Evolutionary conservation across 164 flowering plant genomes (phyloP), one percentile per base, ranked within the genome.

Genomic region (Annona squamosa): DNA sequence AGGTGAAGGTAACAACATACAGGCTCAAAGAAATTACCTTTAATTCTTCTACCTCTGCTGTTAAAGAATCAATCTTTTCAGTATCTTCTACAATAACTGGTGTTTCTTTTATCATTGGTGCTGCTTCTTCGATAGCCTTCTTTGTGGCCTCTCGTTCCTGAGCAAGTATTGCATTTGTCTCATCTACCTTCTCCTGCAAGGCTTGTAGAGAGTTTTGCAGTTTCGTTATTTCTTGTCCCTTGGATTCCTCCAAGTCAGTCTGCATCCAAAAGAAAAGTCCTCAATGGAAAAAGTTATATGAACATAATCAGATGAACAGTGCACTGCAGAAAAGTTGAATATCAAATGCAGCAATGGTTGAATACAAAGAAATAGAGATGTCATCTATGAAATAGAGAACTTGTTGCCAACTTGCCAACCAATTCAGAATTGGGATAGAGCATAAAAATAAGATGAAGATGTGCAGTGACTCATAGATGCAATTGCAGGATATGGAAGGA

Each of bases 241-340:
- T 88, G 71, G 82, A 84, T 73, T 93, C 93, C 85, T 88, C 94
- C 80, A 86, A 77, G 73, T 90, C 87, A 72, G 78, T 75, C 95
- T 90, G 88, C 65, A 79, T 37, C 70, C 10, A 46, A 19, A 37
- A 44, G 37, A 9, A 43, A 66, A 66, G 43, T 37, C 42, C 43
- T 13, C 43, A n/a, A 42, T 13, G 46, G 10, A 37, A 46, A 18
- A 10, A 6, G 3, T 64, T 41, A 64, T 18, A 19, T 64, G 42
- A 3, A 37, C 13, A 52, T 18, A 18, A 18, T 4, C 7, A 37
- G 37, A 26, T 26, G 37, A 26, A 26, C 37, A 26, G 37, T 26
- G 37, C 37, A 26, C 37, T 26, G 37, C 37, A 26, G 37, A 26
- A 26, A 26, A 26, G 37, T 26, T 26, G 37, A 26, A 26, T 26